phyloP scores from a whole-genome alignment of 2,329 filamentous ascomycete genomes.

The Plenodomus tracheiphilus region DNA sequence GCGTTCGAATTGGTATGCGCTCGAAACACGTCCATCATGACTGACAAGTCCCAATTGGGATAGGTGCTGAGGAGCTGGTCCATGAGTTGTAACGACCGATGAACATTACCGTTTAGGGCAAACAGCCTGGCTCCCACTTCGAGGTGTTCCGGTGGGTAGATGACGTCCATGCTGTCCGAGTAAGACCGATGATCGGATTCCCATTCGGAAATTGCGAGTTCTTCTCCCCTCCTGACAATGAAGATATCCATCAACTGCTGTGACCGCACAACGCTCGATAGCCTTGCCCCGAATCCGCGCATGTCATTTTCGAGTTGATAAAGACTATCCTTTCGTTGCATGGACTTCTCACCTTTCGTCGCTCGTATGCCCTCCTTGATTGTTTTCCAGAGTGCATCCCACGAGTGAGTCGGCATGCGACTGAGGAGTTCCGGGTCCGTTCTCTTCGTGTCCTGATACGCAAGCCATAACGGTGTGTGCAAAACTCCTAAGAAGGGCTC shows the following conservation, averaged over 20 bases:
- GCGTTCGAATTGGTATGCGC: conserved; percentile 61
- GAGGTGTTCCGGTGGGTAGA: conserved; percentile 49
- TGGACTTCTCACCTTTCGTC: neutral
- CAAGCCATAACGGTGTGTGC: conserved; percentile 1
- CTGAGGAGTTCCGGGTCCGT: neutral
- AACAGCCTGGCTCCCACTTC: conserved; percentile 69
- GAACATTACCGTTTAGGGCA: conserved; percentile 60
- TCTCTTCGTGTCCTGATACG: neutral
- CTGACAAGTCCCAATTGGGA: conserved; percentile 56
- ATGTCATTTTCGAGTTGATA: neutral
- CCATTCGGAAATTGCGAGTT: conserved; percentile 39
- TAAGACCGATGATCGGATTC: conserved; percentile 21
- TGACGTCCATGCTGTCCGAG: conserved; percentile 20
- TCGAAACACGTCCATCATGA: conserved; percentile 70
- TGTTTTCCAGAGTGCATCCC: neutral
- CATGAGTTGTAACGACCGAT: conserved; percentile 61
- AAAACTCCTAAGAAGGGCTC: neutral
- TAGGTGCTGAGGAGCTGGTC: conserved; percentile 55
- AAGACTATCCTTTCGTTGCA: neutral
- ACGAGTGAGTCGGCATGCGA: neutral
- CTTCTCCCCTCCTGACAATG: conserved; percentile 6
- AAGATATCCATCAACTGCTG: neutral
- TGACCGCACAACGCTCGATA: neutral
- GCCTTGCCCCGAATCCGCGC: neutral
- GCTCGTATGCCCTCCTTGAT: neutral